phyloP scores from a whole-genome alignment of 192 early-diverging fungal species.

The Chytriomyces hyalinus region DNA sequence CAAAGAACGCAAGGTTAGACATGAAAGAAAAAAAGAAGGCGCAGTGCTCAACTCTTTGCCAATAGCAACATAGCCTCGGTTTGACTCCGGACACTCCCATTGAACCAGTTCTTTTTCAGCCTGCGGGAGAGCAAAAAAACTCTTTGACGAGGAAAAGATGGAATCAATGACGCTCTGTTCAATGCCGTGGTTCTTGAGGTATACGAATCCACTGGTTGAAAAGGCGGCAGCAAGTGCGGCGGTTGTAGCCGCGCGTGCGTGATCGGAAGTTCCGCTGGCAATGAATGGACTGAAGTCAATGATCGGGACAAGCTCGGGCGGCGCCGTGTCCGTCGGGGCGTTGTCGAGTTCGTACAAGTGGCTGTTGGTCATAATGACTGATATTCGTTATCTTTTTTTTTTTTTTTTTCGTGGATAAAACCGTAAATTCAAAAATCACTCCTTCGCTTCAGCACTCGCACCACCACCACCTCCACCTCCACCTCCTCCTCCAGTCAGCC shows the following conservation, averaged over 20 bases:
- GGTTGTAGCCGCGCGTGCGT: neutral
- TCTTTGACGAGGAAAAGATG: conserved; percentile 16
- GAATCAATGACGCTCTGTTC: conserved; percentile 9
- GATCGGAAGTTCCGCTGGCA: neutral
- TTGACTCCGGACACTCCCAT: conserved; percentile 37
- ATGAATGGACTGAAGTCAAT: conserved; percentile 31
- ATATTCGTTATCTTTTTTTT: too few species aligned
- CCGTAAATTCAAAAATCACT: too few species aligned
- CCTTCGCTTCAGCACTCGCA: too few species aligned
- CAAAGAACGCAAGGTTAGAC: neutral
- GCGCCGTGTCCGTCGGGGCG: conserved; percentile 1
- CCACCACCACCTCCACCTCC: too few species aligned
- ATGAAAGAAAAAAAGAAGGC: neutral
- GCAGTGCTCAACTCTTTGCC: conserved; percentile 29
- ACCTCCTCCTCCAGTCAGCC: conserved; percentile 13
- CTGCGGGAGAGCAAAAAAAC: conserved; percentile 10
- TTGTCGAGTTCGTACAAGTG: conserved; percentile 18
- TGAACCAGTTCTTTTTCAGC: conserved; percentile 25
- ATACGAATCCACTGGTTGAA: conserved; percentile 33
- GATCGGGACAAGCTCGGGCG: conserved; percentile 24
- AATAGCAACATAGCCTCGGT: conserved; percentile 36
- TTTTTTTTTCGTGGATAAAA: too few species aligned
- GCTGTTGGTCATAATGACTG: neutral
- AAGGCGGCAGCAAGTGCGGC: conserved; percentile 33
- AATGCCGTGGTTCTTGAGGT: conserved; percentile 37